A percentile compares a stretch with the other conserved stretches of the same genome.
phyloP scores from a whole-genome alignment of 2,329 filamentous ascomycete genomes.

The Emmonsiellopsis sp. region DNA sequence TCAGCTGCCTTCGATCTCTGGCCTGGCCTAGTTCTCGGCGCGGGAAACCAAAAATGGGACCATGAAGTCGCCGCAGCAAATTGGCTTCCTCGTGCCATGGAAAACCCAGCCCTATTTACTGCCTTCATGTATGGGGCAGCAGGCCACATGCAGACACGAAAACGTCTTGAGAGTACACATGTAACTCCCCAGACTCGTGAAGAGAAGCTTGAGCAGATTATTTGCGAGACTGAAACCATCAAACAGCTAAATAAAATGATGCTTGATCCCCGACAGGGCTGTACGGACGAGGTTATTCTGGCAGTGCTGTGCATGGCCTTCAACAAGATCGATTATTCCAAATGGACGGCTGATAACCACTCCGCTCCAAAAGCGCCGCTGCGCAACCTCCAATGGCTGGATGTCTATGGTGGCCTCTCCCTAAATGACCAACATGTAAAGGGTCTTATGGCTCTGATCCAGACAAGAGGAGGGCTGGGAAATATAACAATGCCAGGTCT shows the following conservation, averaged over 20 bases:
- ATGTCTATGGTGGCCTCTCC: slow-evolving; percentile 18
- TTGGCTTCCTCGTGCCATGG: slow-evolving; percentile 12
- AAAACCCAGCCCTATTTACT: slow-evolving; percentile 10
- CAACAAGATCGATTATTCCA: slow-evolving; percentile 15
- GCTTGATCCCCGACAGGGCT: slow-evolving; percentile 11
- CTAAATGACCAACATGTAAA: slow-evolving; percentile 17
- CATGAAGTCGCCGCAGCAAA: slow-evolving; percentile 8
- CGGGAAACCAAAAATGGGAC: slow-evolving; percentile 9
- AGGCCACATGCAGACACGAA: slow-evolving; percentile 12
- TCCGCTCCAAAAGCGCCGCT: slow-evolving; percentile 17
- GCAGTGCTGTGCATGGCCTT: slow-evolving; percentile 20
- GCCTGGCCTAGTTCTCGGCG: slow-evolving; percentile 11
- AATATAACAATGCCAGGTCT: slow-evolving; percentile 28
- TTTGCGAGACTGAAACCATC: slow-evolving; percentile 16
- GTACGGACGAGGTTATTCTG: slow-evolving; percentile 19
- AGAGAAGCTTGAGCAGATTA: slow-evolving; percentile 12
- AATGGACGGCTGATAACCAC: slow-evolving; percentile 8
- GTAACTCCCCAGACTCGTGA: slow-evolving; percentile 10
- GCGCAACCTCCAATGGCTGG: slow-evolving; percentile 17
- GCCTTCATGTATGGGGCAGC: slow-evolving; percentile 14
- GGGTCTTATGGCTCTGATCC: slow-evolving; percentile 20
- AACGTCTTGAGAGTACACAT: slow-evolving; percentile 8
- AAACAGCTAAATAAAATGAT: slow-evolving; percentile 19
- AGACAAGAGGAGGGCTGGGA: slow-evolving; percentile 26
- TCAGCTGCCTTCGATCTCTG: slow-evolving; percentile 13